Percentiles rank a stretch among this genome's conserved stretches.
phyloP scores from a whole-genome alignment of 2,329 filamentous ascomycete genomes.

The Drechslerella coelobrocha region DNA sequence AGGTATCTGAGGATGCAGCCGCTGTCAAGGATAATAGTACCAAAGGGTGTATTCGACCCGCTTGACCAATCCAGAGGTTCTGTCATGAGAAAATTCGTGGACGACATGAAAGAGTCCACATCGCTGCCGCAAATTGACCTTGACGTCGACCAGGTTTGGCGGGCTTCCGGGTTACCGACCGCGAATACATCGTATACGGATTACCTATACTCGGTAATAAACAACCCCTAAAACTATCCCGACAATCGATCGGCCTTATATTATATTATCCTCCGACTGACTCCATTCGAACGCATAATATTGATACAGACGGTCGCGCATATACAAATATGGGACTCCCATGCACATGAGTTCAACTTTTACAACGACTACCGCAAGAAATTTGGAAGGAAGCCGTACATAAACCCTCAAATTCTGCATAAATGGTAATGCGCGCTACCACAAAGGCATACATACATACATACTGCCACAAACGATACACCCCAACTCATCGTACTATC shows the following conservation, averaged over 20 bases:
- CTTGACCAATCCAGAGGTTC: conserved; percentile 5
- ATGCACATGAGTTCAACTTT: conserved; percentile 23
- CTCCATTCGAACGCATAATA: not conserved
- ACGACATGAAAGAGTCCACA: conserved; percentile 6
- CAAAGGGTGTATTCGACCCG: conserved; percentile 19
- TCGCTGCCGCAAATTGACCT: conserved; percentile 10
- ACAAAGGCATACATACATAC: too few species aligned
- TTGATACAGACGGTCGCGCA: conserved; percentile 29
- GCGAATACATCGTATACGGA: conserved; percentile 19
- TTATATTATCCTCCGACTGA: not conserved
- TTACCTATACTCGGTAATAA: conserved; percentile 29
- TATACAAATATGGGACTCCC: conserved; percentile 38
- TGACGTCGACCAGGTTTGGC: conserved; percentile 29
- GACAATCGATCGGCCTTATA: not conserved
- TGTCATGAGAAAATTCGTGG: conserved; percentile 24
- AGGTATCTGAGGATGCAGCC: not conserved
- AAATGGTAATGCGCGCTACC: conserved; percentile 21
- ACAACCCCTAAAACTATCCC: not conserved
- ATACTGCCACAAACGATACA: not conserved
- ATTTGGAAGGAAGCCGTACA: conserved; percentile 29
- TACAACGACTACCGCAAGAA: conserved; percentile 17
- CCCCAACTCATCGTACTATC: not conserved
- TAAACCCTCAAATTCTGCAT: conserved; percentile 35
- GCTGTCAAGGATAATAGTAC: conserved; percentile 22
- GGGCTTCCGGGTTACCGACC: conserved; percentile 8